Base-by-base conservation (phyloP, 2,329 filamentous ascomycete genomes). In the Fusarium austroafricanum region DNA sequence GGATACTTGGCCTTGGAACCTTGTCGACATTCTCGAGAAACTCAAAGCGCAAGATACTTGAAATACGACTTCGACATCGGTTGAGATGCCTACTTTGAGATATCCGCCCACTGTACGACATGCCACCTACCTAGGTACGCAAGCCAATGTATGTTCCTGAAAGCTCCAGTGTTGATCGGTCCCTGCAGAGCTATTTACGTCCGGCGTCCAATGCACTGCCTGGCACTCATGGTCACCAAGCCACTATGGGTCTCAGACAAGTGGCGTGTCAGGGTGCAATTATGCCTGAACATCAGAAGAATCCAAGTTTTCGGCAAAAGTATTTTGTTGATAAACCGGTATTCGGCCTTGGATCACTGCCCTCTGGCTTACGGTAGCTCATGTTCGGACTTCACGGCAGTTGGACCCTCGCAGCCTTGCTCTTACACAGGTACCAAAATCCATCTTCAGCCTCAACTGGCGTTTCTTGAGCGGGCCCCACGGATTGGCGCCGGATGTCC, bases 201-300 rank as follows among this genome's bases (percentile, higher is more conserved):
- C 49, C 45, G 40, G 47, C 38, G 37, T 21, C 55, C 45, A 52
- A 31, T 63, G 67, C 66, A 69, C 62, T 59, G 66, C 61, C 52
- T 53, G 29, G 52, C 33, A 54, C 39, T 51, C 50, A 42, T 29
- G 35, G 59, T 11, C 31, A 39, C 66, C 55, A 67, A 70, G 61
- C 66, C 66, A 70, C 66, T 51, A 45, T 55, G 43, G 66, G 49
- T 67, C 61, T 70, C 62, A 56, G 40, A 62, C 59, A 45, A 43
- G 40, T 39, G 29, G 46, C 40, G 54, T 67, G 40, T 44, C 59
- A 55, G 59, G 38, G 38, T 42, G 46, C 58, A 60, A 54, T 51
- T 51, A 40, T 65, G 60, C 54, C 60, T 61, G 53, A 42, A 50
- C 40, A 39, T 52, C 39, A 61, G 33, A 65, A 61, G 17, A 56